These are phyloP conservation scores for Podaxis sp. DNA, from an alignment of 768 basidiomycete genomes.

Conservation along the genomic window DNA sequence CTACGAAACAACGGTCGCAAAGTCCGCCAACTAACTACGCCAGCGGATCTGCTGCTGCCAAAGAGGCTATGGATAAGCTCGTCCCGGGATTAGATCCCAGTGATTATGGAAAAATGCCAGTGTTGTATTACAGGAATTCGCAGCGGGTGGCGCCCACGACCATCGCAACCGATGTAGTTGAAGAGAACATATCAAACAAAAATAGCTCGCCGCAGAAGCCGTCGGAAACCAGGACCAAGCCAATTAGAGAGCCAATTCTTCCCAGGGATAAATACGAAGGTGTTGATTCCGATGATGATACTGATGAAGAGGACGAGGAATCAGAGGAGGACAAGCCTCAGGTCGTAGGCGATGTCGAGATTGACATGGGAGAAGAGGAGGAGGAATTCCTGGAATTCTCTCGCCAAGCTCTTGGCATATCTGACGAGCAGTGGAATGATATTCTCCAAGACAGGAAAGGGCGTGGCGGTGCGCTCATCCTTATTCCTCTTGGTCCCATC, in stretches of 20 bases:
- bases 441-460: slow-evolving; percentile 75
- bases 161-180: slow-evolving; percentile 37
- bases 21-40: neutral
- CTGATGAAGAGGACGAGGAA: slow-evolving; percentile 60
- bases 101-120: slow-evolving; percentile 88
- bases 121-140: slow-evolving; percentile 65
- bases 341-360: slow-evolving; percentile 77
- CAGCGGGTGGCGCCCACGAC: slow-evolving; percentile 55
- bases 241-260: slow-evolving; percentile 74
- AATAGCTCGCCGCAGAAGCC: neutral
- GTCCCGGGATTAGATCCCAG: slow-evolving; percentile 74
- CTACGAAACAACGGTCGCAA: slow-evolving; percentile 26
- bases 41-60: neutral
- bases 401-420: slow-evolving; percentile 84
- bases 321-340: slow-evolving; percentile 81
- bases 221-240: slow-evolving; percentile 28
- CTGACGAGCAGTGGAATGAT: slow-evolving; percentile 83
- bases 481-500: slow-evolving; percentile 9
- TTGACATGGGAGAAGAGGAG: slow-evolving; percentile 91
- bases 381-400: slow-evolving; percentile 96
- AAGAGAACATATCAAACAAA: slow-evolving; percentile 17
- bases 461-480: slow-evolving; percentile 65
- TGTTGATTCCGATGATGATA: slow-evolving; percentile 86
- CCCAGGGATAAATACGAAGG: slow-evolving; percentile 87
- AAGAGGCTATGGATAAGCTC: slow-evolving; percentile 64